phyloP scores from a whole-genome alignment of 2,329 filamentous ascomycete genomes.

The Talaromyces funiculosus region DNA sequence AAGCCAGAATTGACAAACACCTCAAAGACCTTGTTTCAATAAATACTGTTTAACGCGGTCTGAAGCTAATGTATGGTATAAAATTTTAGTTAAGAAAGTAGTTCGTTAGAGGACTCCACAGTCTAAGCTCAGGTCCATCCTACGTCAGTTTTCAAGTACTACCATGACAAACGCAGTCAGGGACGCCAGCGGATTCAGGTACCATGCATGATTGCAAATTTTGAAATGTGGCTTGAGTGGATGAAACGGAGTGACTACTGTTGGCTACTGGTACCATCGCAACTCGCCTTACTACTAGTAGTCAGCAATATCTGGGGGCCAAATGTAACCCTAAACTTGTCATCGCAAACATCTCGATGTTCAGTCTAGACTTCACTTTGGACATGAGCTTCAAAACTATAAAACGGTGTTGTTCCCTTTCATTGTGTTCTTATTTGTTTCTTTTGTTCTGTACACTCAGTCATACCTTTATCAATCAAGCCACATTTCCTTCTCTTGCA shows the following conservation, averaged over 20 bases:
- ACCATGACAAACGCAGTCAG: background rate
- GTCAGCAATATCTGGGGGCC: conserved; percentile 13
- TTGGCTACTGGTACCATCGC: background rate
- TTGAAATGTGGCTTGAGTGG: background rate
- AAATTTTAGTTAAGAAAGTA: background rate
- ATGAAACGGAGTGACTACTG: background rate
- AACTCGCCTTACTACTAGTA: background rate
- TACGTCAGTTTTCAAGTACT: background rate
- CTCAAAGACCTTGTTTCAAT: too few relatives aligned
- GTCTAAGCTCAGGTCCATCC: background rate
- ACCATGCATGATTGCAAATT: background rate
- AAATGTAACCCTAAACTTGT: conserved; percentile 8
- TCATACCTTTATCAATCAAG: background rate
- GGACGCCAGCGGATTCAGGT: background rate
- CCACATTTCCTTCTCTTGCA: background rate
- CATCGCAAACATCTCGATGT: background rate
- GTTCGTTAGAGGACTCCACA: background rate
- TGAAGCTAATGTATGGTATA: background rate
- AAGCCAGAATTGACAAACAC: too few relatives aligned
- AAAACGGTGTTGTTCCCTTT: background rate
- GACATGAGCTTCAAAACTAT: background rate
- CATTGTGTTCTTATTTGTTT: background rate
- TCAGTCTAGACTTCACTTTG: background rate
- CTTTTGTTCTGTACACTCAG: background rate
- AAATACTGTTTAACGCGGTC: background rate